Percentiles rank a stretch among this genome's conserved stretches.
These are phyloP conservation scores for Panicum hallii DNA, from an alignment of 202 grass and related monocot genomes.

Conservation along the genomic window DNA sequence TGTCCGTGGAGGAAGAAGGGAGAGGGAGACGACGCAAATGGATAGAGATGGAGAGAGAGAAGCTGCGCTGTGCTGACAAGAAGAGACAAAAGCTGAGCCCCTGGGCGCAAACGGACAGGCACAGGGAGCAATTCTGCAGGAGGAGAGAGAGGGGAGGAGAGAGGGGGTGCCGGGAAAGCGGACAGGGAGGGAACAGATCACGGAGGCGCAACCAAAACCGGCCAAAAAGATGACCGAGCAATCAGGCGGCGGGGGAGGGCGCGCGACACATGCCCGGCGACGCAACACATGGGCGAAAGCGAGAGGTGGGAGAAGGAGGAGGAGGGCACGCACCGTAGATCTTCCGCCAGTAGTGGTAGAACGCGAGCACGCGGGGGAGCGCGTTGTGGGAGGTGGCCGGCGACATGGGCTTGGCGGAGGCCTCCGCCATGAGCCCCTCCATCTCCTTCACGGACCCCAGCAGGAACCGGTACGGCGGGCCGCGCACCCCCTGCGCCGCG, in stretches of 20 bases:
- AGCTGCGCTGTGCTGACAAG: conserved; percentile 50
- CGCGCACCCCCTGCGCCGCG: conserved; percentile 73
- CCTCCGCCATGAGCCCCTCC: conserved; percentile 81
- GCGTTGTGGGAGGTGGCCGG: conserved; percentile 86
- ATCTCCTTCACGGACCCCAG: conserved; percentile 85
- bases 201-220: conserved; percentile 47
- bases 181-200: conserved; percentile 54
- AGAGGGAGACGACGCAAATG: conserved; percentile 33
- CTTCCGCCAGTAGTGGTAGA: conserved; percentile 97
- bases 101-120: conserved; percentile 41
- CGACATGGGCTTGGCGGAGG: conserved; percentile 84
- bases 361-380: conserved; percentile 86
- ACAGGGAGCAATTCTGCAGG: conserved; percentile 28
- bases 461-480: conserved; percentile 80
- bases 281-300: conserved; percentile 36
- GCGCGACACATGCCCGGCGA: conserved; percentile 25
- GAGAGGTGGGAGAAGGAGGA: neutral
- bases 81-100: conserved; percentile 69
- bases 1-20: neutral
- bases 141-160: neutral
- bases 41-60: conserved; percentile 38
- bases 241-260: neutral
- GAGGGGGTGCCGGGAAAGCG: neutral
- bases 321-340: conserved; percentile 71
- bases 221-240: conserved; percentile 38